These are phyloP conservation scores for Sporothrix brunneoviolacea DNA, from an alignment of 2,329 filamentous ascomycete genomes.

Conservation along the genomic window DNA sequence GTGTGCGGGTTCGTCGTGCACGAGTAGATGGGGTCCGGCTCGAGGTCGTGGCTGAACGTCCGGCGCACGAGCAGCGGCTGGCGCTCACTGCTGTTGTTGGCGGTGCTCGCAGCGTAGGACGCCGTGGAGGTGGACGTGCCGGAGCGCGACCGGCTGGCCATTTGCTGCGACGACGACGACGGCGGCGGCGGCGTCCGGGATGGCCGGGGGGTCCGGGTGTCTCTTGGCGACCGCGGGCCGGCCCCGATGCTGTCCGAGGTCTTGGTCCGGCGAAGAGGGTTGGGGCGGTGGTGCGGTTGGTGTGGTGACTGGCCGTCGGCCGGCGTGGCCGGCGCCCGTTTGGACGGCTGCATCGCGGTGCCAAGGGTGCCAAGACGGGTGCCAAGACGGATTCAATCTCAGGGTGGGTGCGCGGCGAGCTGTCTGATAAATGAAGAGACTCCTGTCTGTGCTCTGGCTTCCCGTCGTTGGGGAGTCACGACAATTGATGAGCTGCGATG, in stretches of 20 bases:
- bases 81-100: slow-evolving; percentile 8
- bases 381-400: too few relatives aligned
- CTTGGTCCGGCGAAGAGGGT: background rate
- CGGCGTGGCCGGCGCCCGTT: background rate
- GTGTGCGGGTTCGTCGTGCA: slow-evolving; percentile 53
- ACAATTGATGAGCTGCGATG: too few relatives aligned
- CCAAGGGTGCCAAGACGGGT: background rate
- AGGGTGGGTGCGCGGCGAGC: too few relatives aligned
- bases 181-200: background rate
- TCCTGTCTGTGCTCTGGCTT: too few relatives aligned
- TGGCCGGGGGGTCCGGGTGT: background rate
- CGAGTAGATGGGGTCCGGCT: slow-evolving; percentile 41
- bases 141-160: background rate
- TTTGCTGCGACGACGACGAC: background rate
- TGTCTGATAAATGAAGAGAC: background rate
- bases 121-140: background rate
- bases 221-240: background rate
- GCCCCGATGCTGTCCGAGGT: background rate
- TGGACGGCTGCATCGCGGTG: slow-evolving; percentile 1
- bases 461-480: too few relatives aligned
- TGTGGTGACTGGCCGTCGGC: background rate
- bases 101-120: background rate
- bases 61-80: slow-evolving; percentile 25
- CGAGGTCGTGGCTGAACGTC: slow-evolving; percentile 30
- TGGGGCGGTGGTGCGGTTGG: background rate